Conservation (phyloP, 2,329 filamentous ascomycete genomes). For the Fusarium sacchari region DNA sequence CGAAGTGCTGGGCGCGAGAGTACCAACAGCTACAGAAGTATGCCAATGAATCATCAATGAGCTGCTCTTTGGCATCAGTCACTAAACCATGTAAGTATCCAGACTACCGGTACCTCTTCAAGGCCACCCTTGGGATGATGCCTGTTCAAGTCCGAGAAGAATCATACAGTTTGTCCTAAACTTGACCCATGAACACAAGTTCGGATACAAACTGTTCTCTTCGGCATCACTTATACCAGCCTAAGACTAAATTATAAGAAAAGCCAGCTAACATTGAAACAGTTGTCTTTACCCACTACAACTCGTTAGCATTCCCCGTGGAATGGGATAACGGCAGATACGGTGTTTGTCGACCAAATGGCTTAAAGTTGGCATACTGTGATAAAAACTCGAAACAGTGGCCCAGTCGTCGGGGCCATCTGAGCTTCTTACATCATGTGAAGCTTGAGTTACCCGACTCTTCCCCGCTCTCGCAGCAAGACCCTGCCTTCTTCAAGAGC, state of each 20-base stretch:
- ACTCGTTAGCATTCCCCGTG: conserved; percentile 40
- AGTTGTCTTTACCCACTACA: conserved; percentile 45
- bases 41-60: conserved; percentile 16
- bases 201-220: neutral
- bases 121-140: neutral
- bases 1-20: conserved; percentile 39
- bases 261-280: neutral
- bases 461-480: conserved; percentile 32
- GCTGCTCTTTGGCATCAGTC: conserved; percentile 43
- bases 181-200: no score
- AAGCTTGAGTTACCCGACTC: conserved; percentile 35
- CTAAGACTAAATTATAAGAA: neutral
- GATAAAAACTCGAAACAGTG: conserved; percentile 27
- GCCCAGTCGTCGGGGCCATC: conserved; percentile 29
- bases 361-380: conserved; percentile 33
- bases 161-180: neutral
- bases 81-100: conserved; percentile 46
- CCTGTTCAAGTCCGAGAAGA: neutral
- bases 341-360: conserved; percentile 40
- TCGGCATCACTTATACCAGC: neutral
- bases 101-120: neutral
- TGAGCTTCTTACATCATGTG: conserved; percentile 34
- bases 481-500: conserved; percentile 19
- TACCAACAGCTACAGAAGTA: conserved; percentile 38
- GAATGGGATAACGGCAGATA: conserved; percentile 43